Base-by-base conservation (phyloP, 768 basidiomycete species). In the Lactarius evosmus region DNA sequence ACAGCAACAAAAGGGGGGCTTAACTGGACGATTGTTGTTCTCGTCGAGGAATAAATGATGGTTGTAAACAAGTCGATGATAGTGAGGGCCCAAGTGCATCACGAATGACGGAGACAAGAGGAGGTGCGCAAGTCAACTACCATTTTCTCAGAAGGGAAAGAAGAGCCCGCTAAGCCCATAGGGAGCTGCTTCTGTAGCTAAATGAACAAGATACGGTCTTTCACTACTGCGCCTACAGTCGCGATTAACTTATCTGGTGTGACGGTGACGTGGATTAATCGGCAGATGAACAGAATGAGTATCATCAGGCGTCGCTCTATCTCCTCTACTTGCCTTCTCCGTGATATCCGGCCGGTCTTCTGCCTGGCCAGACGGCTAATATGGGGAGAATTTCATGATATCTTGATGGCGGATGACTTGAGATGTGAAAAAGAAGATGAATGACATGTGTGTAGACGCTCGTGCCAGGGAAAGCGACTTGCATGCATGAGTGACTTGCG, bases 141-240 rank as follows among this genome's bases (percentile, higher is more conserved):
- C 11, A 25, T 22, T 46, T 46, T 25, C 44, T 11, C 1, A 11
- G 44, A 22, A 11, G 22, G 44, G 44, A 25, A 46, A 46, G 44
- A 46, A 46, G 44, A 17, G 44, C 44, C 44, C 44, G 22, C n/a
- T 22, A 46, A 22, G 44, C 22, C 44, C 44, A 46, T 46, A 8
- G 44, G 22, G 44, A 22, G 11, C 22, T 22, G 44, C 44, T 46
- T 46, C 44, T 46, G 22, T 12, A 25, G 44, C 22, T 8, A 46
- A 46, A 46, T 46, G 44, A 46, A 46, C 44, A 46, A 46, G 44
- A 46, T 46, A 46, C 44, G 44, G 44, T 25, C 44, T 46, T 46
- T 22, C 44, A 46, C 22, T 38, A 12, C 44, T 22, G 41, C 41
- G 41, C 41, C 22, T 44, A 44, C 41, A 9, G 8, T 44, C 9